Evolutionary conservation across 2,329 filamentous ascomycete genomes (phyloP).

Genomic region (Akanthomyces dipterigenus): DNA sequence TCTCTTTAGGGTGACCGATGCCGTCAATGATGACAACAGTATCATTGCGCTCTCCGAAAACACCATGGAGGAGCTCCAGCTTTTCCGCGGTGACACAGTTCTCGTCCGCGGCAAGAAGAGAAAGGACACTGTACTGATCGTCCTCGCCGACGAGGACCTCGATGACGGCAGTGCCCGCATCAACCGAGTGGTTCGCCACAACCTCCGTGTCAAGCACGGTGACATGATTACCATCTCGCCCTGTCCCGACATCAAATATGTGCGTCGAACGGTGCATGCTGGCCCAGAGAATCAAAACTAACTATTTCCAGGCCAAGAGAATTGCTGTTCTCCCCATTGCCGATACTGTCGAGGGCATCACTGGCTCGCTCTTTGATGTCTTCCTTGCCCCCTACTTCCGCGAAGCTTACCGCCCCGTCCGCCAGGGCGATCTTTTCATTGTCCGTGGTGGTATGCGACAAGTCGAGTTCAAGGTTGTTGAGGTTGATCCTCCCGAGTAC

Average conservation of each 20-base stretch:
- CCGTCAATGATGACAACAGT: slow-evolving; percentile 98
- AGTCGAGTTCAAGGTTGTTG: slow-evolving; percentile 99
- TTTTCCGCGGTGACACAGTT: slow-evolving; percentile 98
- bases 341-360: slow-evolving; percentile 95
- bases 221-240: slow-evolving; percentile 96
- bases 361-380: slow-evolving; percentile 95
- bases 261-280: slow-evolving; percentile 42
- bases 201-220: slow-evolving; percentile 95
- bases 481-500: slow-evolving; percentile 96
- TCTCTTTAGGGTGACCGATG: slow-evolving; percentile 82
- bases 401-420: slow-evolving; percentile 94
- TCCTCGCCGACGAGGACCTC: slow-evolving; percentile 93
- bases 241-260: slow-evolving; percentile 99
- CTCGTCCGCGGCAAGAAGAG: slow-evolving; percentile 99
- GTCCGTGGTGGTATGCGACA: slow-evolving; percentile 97
- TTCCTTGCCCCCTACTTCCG: slow-evolving; percentile 99
- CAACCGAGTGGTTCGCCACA: slow-evolving; percentile 98
- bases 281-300: slow-evolving; percentile 17
- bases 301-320: slow-evolving; percentile 72
- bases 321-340: slow-evolving; percentile 97
- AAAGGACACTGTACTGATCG: slow-evolving; percentile 97
- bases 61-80: slow-evolving; percentile 96
- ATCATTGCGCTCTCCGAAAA: slow-evolving; percentile 97
- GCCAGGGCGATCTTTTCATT: slow-evolving; percentile 96
- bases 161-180: slow-evolving; percentile 96